These are phyloP conservation scores for Podospora appendiculata DNA, from an alignment of 495 filamentous ascomycete species.

Conservation along the genomic window DNA sequence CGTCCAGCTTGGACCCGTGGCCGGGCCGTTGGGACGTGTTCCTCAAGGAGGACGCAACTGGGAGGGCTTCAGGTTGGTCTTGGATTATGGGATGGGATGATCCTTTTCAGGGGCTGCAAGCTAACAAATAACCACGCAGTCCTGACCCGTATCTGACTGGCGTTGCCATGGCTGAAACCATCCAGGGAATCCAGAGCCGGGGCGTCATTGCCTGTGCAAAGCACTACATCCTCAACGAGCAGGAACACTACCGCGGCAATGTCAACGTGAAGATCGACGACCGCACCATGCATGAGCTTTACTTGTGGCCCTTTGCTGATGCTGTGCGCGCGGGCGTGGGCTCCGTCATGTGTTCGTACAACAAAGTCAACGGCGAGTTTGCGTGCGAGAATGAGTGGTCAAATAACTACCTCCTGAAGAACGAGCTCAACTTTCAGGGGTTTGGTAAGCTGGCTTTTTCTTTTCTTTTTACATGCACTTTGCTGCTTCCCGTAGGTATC, in stretches of 20 bases:
- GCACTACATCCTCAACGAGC: slow-evolving; percentile 48
- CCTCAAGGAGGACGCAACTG: slow-evolving; percentile 57
- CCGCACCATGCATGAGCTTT: slow-evolving; percentile 59
- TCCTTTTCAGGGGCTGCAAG: background rate
- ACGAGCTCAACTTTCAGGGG: slow-evolving; percentile 48
- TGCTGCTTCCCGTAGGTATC: no score
- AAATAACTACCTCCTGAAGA: slow-evolving; percentile 43
- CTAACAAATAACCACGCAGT: slow-evolving; percentile 18
- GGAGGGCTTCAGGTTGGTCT: slow-evolving; percentile 48
- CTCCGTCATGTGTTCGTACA: slow-evolving; percentile 59
- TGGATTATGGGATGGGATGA: background rate
- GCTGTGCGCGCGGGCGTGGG: slow-evolving; percentile 51
- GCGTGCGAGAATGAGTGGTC: slow-evolving; percentile 38
- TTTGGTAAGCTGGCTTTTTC: slow-evolving; percentile 43
- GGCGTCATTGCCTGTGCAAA: slow-evolving; percentile 55
- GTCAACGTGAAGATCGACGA: slow-evolving; percentile 53
- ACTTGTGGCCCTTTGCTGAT: slow-evolving; percentile 66
- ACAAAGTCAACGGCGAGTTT: slow-evolving; percentile 39
- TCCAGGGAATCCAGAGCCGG: slow-evolving; percentile 46
- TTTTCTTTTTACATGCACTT: background rate
- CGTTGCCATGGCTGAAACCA: slow-evolving; percentile 44
- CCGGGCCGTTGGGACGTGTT: slow-evolving; percentile 48
- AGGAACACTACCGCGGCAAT: slow-evolving; percentile 30
- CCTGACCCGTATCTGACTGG: slow-evolving; percentile 54
- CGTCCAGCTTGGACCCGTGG: slow-evolving; percentile 44